phyloP scores from a whole-genome alignment of 495 filamentous ascomycete genomes.

The Talaromyces adpressus region DNA sequence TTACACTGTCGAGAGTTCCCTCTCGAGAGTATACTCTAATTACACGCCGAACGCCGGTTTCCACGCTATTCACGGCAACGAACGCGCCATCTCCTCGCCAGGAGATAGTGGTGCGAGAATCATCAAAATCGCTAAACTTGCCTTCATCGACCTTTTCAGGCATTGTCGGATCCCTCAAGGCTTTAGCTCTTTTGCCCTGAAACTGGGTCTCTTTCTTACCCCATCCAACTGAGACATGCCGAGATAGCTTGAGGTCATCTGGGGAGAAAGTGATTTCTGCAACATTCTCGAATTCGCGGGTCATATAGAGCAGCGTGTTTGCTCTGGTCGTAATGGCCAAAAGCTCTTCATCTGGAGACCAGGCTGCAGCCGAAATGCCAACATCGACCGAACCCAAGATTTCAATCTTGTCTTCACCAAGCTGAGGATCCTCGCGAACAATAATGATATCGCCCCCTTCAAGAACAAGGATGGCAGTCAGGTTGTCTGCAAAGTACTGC shows the following conservation, averaged over 20 bases:
- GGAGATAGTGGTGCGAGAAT: constrained; percentile 62
- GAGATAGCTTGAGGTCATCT: constrained; percentile 79
- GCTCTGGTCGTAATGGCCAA: constrained; percentile 74
- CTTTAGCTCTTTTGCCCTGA: constrained; percentile 85
- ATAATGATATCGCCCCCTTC: constrained; percentile 85
- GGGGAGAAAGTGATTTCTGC: constrained; percentile 59
- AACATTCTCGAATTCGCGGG: constrained; percentile 78
- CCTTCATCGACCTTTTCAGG: constrained; percentile 90
- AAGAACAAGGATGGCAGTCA: constrained; percentile 73
- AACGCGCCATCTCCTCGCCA: constrained; percentile 95
- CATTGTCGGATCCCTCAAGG: constrained; percentile 85
- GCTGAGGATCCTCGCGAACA: constrained; percentile 68
- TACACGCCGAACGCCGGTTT: constrained; percentile 58
- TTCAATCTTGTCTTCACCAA: constrained; percentile 70
- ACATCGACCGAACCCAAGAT: constrained; percentile 90
- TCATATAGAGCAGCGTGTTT: constrained; percentile 85
- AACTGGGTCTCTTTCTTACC: constrained; percentile 98
- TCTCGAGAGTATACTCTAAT: constrained; percentile 88
- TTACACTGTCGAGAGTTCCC: constrained; percentile 81
- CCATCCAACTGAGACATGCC: constrained; percentile 97
- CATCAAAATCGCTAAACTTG: constrained; percentile 61
- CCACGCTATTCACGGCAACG: constrained; percentile 75
- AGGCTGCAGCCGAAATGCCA: constrained; percentile 80
- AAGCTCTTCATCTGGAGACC: constrained; percentile 94
- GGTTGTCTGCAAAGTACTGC: constrained; percentile 76